Conservation (phyloP, 192 early-diverging fungal species). For the Haplosporangium gracile region DNA sequence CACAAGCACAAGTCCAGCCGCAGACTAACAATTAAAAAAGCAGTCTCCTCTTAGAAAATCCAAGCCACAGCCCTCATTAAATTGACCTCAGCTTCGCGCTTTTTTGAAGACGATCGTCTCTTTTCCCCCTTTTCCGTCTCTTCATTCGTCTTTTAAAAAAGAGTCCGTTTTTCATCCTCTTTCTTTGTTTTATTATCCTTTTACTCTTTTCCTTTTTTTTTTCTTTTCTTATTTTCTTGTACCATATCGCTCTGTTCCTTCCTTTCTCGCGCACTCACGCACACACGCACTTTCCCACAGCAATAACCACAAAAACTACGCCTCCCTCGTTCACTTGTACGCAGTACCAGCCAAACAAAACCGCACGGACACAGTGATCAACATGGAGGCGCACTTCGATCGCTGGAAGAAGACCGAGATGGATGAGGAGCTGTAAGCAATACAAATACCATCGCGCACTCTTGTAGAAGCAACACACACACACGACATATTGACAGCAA, state of each 20-base stretch:
- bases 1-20: neutral
- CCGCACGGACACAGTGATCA: neutral
- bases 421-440: slow-evolving; percentile 27
- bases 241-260: neutral
- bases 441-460: neutral
- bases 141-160: too few relatives aligned
- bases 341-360: neutral
- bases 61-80: too few relatives aligned
- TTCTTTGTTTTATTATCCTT: neutral
- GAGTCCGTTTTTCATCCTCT: too few relatives aligned
- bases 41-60: too few relatives aligned
- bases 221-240: neutral
- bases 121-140: too few relatives aligned
- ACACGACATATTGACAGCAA: neutral
- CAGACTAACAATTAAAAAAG: too few relatives aligned
- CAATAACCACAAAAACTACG: neutral
- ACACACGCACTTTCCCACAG: neutral
- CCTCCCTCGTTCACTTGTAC: neutral
- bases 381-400: slow-evolving; percentile 20
- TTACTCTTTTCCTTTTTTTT: neutral
- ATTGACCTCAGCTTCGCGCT: too few relatives aligned
- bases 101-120: too few relatives aligned
- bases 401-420: slow-evolving; percentile 30
- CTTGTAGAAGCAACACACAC: neutral
- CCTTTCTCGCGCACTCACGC: neutral